Evolutionary conservation across 495 filamentous ascomycete species (phyloP), one percentile per base, ranked within the genome.

Genomic region (Amphirosellinia nigrospora): DNA sequence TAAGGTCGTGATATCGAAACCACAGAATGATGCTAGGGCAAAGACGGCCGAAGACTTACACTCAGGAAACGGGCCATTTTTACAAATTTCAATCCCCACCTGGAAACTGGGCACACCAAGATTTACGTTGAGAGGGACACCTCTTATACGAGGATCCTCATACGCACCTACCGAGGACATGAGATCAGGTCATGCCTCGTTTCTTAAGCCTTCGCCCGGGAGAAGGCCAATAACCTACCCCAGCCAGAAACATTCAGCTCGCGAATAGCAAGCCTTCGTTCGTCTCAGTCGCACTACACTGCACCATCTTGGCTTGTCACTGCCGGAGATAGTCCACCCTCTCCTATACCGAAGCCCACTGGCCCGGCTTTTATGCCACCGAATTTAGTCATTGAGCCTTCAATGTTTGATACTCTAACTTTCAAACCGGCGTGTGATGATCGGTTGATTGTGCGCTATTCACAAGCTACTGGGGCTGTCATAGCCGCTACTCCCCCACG

Each of bases 401-500:
- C 80, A 65, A 93, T 97, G 76, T 98, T 93, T 74, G 94, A 98
- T 76, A 81, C 81, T 0, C 83, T 98, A 63, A 91, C 93, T 21
- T 90, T 89, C 71, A 87, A 89, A 62, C 88, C 88, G 23, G 79
- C 75, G 21, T 90, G 87, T 78, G 92, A 99, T 77, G 88, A 94
- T 75, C 89, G 89, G 43, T 83, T 91, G 7, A 89, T 98, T 43
- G 96, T 99, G 38, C 92, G 93, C 56, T 97, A 96, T 80, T 89
- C 92, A 60, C 73, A 88, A 4, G 82, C 83, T 15, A 89, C 87
- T 16, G 89, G 90, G 46, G 88, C 92, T 64, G 95, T 99, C 34
- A 90, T 87, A 41, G 96, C 96, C 58, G 96, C 96, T 19, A 97
- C 94, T 0, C 94, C 95, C 2, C 91, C 94, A 10, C 90, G 96